Conservation (phyloP, 345 rosid species). For the Populus euphratica region DNA sequence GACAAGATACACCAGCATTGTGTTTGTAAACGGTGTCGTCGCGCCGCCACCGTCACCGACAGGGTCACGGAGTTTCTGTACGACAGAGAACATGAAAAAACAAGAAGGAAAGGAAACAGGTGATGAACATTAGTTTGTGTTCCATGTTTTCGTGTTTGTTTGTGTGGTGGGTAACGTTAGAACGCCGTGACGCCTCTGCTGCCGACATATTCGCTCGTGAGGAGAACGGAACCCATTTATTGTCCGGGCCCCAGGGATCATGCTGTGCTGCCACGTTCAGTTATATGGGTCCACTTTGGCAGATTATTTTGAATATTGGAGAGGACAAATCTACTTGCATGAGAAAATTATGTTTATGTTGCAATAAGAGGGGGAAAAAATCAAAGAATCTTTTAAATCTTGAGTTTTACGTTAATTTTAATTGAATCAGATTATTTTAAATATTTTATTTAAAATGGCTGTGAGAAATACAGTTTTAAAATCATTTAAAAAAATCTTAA, state of each 20-base stretch:
- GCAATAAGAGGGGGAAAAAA: too few relatives aligned
- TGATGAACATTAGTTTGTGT: background rate
- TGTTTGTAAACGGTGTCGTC: slow-evolving; percentile 5
- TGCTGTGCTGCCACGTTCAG: slow-evolving; percentile 4
- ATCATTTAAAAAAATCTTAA: too few relatives aligned
- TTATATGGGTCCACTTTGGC: background rate
- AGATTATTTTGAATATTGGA: background rate
- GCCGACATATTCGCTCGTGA: slow-evolving; percentile 32
- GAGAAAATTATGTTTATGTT: background rate
- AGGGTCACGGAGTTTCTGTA: slow-evolving; percentile 22
- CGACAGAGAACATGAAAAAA: slow-evolving; percentile 3
- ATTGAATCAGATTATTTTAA: too few relatives aligned
- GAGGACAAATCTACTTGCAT: background rate
- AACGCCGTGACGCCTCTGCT: slow-evolving; percentile 32
- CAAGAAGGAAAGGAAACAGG: background rate
- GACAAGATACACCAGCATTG: background rate
- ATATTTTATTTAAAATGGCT: too few relatives aligned
- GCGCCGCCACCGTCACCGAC: slow-evolving; percentile 28
- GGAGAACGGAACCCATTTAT: background rate
- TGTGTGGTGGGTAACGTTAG: background rate
- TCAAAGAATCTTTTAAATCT: too few relatives aligned
- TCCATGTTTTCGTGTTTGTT: background rate
- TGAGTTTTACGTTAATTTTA: too few relatives aligned
- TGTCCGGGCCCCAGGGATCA: background rate
- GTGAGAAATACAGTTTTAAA: too few relatives aligned